Percentiles rank a stretch among this genome's conserved stretches.
Evolutionary conservation across 208 protist species (phyloP).

Genomic region (Leishmania tropica): DNA sequence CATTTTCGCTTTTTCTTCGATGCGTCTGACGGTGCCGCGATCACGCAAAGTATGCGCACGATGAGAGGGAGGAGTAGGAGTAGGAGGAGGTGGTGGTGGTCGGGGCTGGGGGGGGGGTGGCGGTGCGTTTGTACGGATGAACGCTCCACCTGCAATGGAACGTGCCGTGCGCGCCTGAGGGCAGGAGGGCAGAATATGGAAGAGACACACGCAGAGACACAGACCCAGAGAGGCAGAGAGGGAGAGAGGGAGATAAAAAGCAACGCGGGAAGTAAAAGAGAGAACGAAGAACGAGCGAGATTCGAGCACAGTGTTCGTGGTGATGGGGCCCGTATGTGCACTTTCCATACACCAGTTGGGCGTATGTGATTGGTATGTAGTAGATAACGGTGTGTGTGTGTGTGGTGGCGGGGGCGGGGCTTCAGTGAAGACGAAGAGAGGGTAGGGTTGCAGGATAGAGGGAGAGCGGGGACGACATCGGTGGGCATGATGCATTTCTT

Average conservation of each 20-base stretch:
- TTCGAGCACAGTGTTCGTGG: background rate
- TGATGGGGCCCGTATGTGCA: background rate
- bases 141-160: background rate
- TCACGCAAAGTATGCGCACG: background rate
- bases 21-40: background rate
- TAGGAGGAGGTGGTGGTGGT: background rate
- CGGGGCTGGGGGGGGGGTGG: background rate
- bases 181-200: background rate
- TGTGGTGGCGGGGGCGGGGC: background rate
- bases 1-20: constrained; percentile 21
- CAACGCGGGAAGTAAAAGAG: background rate
- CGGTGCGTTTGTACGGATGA: background rate
- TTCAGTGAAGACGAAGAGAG: background rate
- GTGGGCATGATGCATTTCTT: background rate
- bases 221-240: background rate
- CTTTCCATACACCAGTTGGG: background rate
- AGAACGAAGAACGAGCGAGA: background rate
- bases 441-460: background rate
- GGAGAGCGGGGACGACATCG: background rate
- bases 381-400: background rate
- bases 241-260: too few species aligned
- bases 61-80: background rate
- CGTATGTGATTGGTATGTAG: background rate
- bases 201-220: background rate
- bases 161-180: background rate